These are phyloP conservation scores for Fusarium duplospermum DNA, from an alignment of 2,329 filamentous ascomycete species.

Conservation along the genomic window DNA sequence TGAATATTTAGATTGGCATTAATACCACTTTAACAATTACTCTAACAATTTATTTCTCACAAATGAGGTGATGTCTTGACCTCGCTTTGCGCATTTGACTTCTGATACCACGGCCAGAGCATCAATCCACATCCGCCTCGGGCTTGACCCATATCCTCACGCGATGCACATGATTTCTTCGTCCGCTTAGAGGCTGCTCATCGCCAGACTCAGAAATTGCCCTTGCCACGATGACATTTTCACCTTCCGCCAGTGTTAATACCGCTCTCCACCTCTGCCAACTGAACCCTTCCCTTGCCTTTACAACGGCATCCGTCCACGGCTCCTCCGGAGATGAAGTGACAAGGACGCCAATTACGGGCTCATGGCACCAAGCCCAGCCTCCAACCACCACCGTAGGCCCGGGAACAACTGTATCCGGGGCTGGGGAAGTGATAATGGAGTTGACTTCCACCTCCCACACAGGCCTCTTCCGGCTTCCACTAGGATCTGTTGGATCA, in stretches of 20 bases:
- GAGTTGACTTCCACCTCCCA: slow-evolving; percentile 26
- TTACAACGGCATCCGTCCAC: neutral
- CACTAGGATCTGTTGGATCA: neutral
- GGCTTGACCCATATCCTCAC: neutral
- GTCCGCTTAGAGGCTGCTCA: neutral
- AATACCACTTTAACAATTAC: neutral
- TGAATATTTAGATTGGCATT: neutral
- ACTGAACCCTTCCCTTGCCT: neutral
- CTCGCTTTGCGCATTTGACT: neutral
- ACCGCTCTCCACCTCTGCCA: neutral
- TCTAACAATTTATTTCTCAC: neutral
- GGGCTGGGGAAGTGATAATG: slow-evolving; percentile 3
- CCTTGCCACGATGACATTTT: neutral
- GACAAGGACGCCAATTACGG: neutral
- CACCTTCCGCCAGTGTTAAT: neutral
- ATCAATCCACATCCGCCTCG: neutral
- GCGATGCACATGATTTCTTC: neutral
- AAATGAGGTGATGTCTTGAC: too few relatives aligned
- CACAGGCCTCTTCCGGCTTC: neutral
- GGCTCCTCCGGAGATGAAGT: neutral
- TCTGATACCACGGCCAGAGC: neutral
- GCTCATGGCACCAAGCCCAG: neutral
- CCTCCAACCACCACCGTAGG: neutral
- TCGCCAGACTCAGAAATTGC: neutral
- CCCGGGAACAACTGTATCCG: neutral